Conservation (phyloP, 116 monocot species). For the Zostera marina region DNA sequence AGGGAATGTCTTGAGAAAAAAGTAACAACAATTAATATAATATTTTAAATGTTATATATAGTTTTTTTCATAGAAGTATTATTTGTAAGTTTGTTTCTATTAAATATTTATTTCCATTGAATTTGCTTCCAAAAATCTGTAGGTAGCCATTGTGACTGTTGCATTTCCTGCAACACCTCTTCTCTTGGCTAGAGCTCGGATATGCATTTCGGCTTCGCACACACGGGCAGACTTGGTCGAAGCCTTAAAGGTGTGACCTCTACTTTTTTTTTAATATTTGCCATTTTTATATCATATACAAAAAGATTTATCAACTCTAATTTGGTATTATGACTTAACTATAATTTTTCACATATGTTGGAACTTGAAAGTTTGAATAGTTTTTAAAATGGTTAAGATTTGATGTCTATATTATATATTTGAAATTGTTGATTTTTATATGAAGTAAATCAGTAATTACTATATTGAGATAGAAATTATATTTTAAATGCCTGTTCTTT, state of each 20-base stretch:
- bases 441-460: too few relatives aligned
- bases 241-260: slow-evolving; percentile 15
- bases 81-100: background rate
- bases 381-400: too few relatives aligned
- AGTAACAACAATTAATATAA: slow-evolving; percentile 1
- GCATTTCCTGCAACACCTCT: slow-evolving; percentile 22
- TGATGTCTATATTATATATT: too few relatives aligned
- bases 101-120: background rate
- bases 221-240: slow-evolving; percentile 16
- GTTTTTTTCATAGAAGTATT: too few relatives aligned
- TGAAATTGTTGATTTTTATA: too few relatives aligned
- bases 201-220: slow-evolving; percentile 22
- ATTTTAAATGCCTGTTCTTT: too few relatives aligned
- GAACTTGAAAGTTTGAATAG: too few relatives aligned
- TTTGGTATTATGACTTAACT: too few relatives aligned
- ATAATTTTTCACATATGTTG: too few relatives aligned
- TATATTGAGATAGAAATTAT: too few relatives aligned
- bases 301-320: too few relatives aligned
- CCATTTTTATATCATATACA: too few relatives aligned
- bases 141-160: slow-evolving; percentile 24
- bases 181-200: slow-evolving; percentile 16
- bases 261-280: background rate
- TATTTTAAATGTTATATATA: background rate
- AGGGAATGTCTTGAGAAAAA: slow-evolving; percentile 17
- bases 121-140: background rate